Evolutionary conservation across 768 basidiomycete genomes (phyloP).

Genomic region (Psilocybe cubensis): DNA sequence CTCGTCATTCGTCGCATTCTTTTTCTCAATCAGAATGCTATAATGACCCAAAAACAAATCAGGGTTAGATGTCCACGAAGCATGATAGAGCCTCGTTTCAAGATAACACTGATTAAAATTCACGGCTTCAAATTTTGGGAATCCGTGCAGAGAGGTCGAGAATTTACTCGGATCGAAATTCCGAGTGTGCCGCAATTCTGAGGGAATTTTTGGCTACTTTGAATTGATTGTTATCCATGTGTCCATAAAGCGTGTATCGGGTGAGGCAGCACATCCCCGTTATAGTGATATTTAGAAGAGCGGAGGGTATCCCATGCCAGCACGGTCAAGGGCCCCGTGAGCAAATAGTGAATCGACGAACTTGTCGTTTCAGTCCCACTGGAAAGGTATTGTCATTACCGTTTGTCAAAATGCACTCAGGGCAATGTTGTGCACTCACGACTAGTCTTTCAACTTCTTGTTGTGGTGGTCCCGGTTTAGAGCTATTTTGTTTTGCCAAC

Average conservation of each 20-base stretch:
- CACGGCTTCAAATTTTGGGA: background rate
- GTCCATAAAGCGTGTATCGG: constrained; percentile 23
- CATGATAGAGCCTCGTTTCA: background rate
- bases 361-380: constrained; percentile 40
- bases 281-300: constrained; percentile 17
- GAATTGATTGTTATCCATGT: constrained; percentile 7
- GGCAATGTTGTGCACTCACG: constrained; percentile 33
- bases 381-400: constrained; percentile 4
- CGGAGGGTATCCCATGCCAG: background rate
- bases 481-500: constrained; percentile 39
- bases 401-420: background rate
- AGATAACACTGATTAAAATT: too few species aligned
- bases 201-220: background rate
- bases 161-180: constrained; percentile 17
- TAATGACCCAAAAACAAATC: too few species aligned
- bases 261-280: constrained; percentile 21
- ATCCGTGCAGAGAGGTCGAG: background rate
- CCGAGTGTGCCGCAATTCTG: constrained; percentile 10
- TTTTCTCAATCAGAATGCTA: too few species aligned
- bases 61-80: too few species aligned
- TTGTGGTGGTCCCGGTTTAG: constrained; percentile 33
- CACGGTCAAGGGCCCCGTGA: background rate
- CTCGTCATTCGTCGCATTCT: too few species aligned
- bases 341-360: background rate
- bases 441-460: constrained; percentile 44